phyloP scores from a whole-genome alignment of 2,329 filamentous ascomycete species.

The Apiospora malaysiana region DNA sequence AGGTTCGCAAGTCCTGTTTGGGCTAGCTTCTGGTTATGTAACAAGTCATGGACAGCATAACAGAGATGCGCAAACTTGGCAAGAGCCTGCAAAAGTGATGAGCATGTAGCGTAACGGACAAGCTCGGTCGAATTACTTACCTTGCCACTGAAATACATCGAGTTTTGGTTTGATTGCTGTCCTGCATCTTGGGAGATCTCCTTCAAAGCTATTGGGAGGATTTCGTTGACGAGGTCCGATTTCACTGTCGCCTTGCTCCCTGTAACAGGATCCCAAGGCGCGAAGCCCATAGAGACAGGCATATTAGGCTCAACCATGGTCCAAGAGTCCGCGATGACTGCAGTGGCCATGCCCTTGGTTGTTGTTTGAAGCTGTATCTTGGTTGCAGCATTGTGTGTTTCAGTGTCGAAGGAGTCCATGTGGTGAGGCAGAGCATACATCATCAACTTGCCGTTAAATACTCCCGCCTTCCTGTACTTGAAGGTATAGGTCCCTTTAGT shows the following conservation, averaged over 20 bases:
- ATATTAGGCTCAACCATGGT: constrained; percentile 78
- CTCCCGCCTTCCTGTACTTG: constrained; percentile 73
- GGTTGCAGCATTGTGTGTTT: constrained; percentile 54
- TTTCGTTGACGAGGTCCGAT: constrained; percentile 60
- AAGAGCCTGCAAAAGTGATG: constrained; percentile 55
- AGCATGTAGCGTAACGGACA: constrained; percentile 22
- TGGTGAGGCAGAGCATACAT: constrained; percentile 94
- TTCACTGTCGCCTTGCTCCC: constrained; percentile 55
- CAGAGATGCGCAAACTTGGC: constrained; percentile 77
- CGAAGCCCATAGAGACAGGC: constrained; percentile 76
- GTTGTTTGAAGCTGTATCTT: constrained; percentile 75
- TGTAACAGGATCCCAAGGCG: constrained; percentile 72
- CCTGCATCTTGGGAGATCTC: constrained; percentile 80
- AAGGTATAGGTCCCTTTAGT: constrained; percentile 74
- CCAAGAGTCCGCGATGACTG: constrained; percentile 75
- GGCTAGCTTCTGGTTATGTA: constrained; percentile 63
- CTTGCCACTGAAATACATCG: constrained; percentile 94
- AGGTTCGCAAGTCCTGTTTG: constrained; percentile 64
- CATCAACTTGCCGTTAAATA: constrained; percentile 64
- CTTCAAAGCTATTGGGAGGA: constrained; percentile 66
- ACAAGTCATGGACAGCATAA: constrained; percentile 68
- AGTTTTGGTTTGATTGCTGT: constrained; percentile 76
- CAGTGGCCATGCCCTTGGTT: constrained; percentile 82
- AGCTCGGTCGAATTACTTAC: constrained; percentile 41
- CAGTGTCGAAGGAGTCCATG: constrained; percentile 71